phyloP scores from a whole-genome alignment of 208 protist genomes.

The Jaenimonas drosophilae region DNA sequence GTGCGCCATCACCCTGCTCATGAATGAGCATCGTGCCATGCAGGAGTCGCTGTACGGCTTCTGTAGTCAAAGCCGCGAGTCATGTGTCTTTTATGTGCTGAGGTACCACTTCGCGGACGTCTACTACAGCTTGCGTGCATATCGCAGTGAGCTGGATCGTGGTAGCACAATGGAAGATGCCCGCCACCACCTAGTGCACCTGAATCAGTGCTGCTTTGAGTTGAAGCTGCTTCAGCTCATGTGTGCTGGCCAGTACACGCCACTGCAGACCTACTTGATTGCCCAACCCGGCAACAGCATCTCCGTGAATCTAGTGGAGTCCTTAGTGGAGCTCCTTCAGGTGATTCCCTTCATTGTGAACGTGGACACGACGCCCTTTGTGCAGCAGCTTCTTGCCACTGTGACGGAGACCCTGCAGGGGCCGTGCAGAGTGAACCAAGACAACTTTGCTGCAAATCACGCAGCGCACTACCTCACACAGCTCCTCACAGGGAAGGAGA shows the following conservation, averaged over 20 bases:
- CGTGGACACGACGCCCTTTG: constrained; percentile 23
- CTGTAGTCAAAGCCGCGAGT: constrained; percentile 24
- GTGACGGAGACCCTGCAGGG: constrained; percentile 41
- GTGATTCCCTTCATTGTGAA: constrained; percentile 20
- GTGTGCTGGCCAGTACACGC: constrained; percentile 44
- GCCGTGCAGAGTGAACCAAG: constrained; percentile 38
- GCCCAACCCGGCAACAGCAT: constrained; percentile 47
- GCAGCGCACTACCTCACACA: constrained; percentile 33
- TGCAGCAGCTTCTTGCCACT: constrained; percentile 32
- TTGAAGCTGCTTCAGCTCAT: constrained; percentile 52
- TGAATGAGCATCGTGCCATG: constrained; percentile 25
- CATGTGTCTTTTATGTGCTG: constrained; percentile 27
- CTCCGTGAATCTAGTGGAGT: constrained; percentile 50
- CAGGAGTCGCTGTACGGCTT: constrained; percentile 31
- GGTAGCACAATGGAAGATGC: constrained; percentile 14
- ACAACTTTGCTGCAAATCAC: constrained; percentile 34
- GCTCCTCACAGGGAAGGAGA: constrained; percentile 14
- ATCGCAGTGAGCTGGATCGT: constrained; percentile 10
- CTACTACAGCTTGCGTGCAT: constrained; percentile 18
- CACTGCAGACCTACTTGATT: constrained; percentile 46
- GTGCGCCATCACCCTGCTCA: constrained; percentile 18
- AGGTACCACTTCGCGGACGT: constrained; percentile 29
- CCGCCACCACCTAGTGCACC: constrained; percentile 13
- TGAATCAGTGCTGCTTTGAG: constrained; percentile 17
- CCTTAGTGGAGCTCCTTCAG: constrained; percentile 34